Evolutionary conservation across 805 yeast species (phyloP), one percentile per base, ranked within the genome.

Genomic region (Candida hungchunana): DNA sequence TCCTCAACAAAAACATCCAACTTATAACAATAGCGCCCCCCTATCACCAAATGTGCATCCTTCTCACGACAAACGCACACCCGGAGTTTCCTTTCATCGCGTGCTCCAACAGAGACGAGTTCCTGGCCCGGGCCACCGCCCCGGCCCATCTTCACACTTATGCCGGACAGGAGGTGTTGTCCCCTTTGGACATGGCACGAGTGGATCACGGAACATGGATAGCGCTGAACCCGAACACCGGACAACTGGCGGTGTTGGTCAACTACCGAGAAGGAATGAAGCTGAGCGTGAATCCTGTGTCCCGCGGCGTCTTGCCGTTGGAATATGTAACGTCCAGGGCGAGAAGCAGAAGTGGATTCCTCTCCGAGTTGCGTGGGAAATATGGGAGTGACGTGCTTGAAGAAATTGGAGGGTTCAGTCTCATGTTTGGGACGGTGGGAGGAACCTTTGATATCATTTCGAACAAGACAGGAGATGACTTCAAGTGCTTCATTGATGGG

Each of bases 121-220:
- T 64, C 50, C 78, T 83, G 53, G 71, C 67, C 29, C 62, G 98
- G 32, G 78, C 80, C 2, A 90, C 97, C 0, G 68, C 72, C 35
- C 53, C 57, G n/a, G 80, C 90, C 25, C 50, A 55, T 34, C 46
- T 66, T 36, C 58, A 64, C 39, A 37, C 59, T 41, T 59, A 64
- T 32, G 56, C 59, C 23, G 30, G 47, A 20, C 47, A 46, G 19
- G 36, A 11, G 32, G 60, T 82, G 1, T 54, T 86, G 9, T 72
- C 82, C 7, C 97, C 97, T 0, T 60, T 69, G 25, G 97, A 90
- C 56, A 56, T 83, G 48, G 86, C 80, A 1, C 59, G 88, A 23
- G 60, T 66, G 2, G 88, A 78, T 37, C 85, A 76, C 44, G 97
- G 98, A 1, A 85, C 97, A 0, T 93, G 98, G 98, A 75, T 86